A percentile compares a stretch with the other conserved stretches of the same genome.
Conservation (phyloP, 306 rosid species). For the Cyamopsis tetragonoloba region DNA sequence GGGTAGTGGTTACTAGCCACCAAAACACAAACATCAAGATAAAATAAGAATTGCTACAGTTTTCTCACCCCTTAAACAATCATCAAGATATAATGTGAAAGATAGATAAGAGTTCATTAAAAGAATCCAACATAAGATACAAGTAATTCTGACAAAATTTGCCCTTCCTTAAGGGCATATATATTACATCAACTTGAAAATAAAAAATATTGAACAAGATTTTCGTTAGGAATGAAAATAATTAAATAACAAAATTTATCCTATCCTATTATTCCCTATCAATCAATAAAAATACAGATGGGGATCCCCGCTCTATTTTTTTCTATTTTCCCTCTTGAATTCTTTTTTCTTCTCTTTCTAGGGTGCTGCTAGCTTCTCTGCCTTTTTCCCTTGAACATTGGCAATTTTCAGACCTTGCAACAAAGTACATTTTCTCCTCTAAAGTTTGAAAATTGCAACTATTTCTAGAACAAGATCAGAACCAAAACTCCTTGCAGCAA, state of each 20-base stretch:
- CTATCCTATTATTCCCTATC: too few relatives aligned
- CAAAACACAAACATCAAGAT: too few relatives aligned
- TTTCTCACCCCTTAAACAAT: too few relatives aligned
- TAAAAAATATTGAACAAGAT: neutral
- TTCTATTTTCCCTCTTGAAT: too few relatives aligned
- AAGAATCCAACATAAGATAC: neutral
- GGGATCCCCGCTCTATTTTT: too few relatives aligned
- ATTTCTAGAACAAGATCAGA: neutral
- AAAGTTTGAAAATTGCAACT: slow-evolving; percentile 19
- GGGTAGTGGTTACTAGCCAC: too few relatives aligned
- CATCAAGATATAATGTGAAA: too few relatives aligned
- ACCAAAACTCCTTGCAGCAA: slow-evolving; percentile 8
- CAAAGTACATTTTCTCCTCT: neutral
- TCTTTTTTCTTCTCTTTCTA: neutral
- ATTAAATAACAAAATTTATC: too few relatives aligned
- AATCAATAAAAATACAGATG: neutral
- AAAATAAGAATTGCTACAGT: too few relatives aligned
- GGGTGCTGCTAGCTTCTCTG: neutral
- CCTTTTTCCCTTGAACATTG: neutral
- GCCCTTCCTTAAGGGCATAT: neutral
- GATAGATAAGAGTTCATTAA: too few relatives aligned
- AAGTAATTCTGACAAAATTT: neutral
- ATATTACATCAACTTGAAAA: neutral
- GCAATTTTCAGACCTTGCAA: too few relatives aligned
- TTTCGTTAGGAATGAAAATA: neutral